Evolutionary conservation across 2,329 filamentous ascomycete species (phyloP), one percentile per base, ranked within the genome.

Genomic region (Xylaria sp.): DNA sequence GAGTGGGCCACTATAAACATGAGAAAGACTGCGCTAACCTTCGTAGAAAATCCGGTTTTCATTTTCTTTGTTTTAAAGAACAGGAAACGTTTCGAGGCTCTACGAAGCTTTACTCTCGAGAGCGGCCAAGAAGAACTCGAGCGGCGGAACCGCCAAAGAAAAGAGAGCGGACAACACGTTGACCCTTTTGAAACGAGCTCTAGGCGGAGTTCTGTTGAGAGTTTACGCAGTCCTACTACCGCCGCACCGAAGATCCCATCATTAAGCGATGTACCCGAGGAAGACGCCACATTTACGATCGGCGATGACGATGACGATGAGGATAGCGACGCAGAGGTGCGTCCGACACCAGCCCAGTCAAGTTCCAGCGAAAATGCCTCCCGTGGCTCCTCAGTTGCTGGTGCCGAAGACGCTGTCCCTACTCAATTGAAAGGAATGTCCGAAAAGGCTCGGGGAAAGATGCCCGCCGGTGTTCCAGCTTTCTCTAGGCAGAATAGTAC

Each of bases 381-480:
- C 65, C 84, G 88, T 38, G 86, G 89, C 21, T 89, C 91, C 3
- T 94, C 92, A 0, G 81, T 90, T 19, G 86, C 86, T 0, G 81
- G 82, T 40, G 78, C 85, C 0, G 92, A 96, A 62, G 93, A 96
- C 63, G 89, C 90, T 3, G 87, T 96, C 9, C 93, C 92, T 14
- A 83, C 88, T 19, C 94, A 97, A 74, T 76, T 96, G 31, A 87
- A 92, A 60, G 93, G 93, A 57, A 97, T 98, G 92, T 97, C 94
- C 19, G 95, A 98, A 77, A 99, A 98, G 76, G 95, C 95, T 15
- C 84, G 95, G 52, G 95, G 95, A 7, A 99, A 99, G 77, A 92
- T 96, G 88, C 95, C 94, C 28, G 92, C 91, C 12, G 91, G 92
- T 1, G 83, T 89, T 52, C 85, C 87, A n/a, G 86, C 86, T 1